Evolutionary conservation across 345 rosid genomes (phyloP).

Genomic region (Alliaria petiolata): DNA sequence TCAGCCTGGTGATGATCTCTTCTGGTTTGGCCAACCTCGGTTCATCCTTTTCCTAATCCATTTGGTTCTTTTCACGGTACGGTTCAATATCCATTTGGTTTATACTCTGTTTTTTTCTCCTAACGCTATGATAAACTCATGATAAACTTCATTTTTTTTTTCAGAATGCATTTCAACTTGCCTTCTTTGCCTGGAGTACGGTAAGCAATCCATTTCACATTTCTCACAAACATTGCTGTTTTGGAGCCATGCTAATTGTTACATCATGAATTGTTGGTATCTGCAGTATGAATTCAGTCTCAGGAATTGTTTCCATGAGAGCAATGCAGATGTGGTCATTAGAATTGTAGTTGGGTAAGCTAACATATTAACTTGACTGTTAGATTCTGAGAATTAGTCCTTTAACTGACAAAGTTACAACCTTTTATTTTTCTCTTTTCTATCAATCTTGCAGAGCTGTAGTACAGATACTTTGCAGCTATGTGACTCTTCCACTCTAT

Average conservation of each 20-base stretch:
- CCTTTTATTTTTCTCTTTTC: not conserved
- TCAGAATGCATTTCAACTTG: constrained; percentile 87
- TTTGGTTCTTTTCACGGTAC: constrained; percentile 83
- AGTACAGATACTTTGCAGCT: constrained; percentile 85
- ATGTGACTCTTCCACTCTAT: constrained; percentile 90
- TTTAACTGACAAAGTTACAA: not conserved
- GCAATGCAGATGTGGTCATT: constrained; percentile 46
- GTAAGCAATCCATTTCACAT: constrained; percentile 40
- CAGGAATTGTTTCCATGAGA: constrained; percentile 55
- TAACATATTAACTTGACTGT: not conserved
- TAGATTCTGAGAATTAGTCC: not conserved
- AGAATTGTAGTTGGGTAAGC: constrained; percentile 76
- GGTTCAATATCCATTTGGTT: not conserved
- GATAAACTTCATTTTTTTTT: constrained; percentile 13
- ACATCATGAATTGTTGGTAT: not conserved
- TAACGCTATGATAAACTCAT: not conserved
- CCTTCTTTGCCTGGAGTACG: constrained; percentile 90
- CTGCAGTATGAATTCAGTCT: constrained; percentile 59
- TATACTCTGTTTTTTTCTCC: not conserved
- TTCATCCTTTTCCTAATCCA: constrained; percentile 80
- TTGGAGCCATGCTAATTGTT: not conserved
- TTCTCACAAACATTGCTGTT: not conserved
- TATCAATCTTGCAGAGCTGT: constrained; percentile 47
- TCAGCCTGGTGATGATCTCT: constrained; percentile 86
- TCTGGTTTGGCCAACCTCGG: constrained; percentile 84